A percentile compares a stretch with the other conserved stretches of the same genome.
Evolutionary conservation across 805 yeast species (phyloP).

Genomic region (Tetrapisispora namnaoensis): DNA sequence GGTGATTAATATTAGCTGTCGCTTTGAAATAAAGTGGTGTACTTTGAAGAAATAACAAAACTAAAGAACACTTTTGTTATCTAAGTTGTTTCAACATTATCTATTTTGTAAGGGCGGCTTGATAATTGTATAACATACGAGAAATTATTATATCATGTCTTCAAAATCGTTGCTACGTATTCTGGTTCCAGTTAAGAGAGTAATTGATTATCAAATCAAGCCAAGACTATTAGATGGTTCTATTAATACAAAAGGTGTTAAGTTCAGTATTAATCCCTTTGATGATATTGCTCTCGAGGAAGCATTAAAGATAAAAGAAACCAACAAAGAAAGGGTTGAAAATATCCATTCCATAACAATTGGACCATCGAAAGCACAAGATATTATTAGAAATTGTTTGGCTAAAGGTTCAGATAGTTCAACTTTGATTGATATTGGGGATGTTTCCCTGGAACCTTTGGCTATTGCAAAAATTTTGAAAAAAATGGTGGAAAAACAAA

Average conservation of each 20-base stretch:
- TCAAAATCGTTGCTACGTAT: constrained; percentile 31
- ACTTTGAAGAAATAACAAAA: too few species aligned
- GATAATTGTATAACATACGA: too few species aligned
- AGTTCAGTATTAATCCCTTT: constrained; percentile 90
- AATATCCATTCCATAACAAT: constrained; percentile 83
- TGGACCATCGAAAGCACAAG: constrained; percentile 82
- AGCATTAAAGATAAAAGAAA: constrained; percentile 68
- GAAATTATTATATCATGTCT: neutral
- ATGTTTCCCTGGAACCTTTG: constrained; percentile 58
- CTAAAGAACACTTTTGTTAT: too few species aligned
- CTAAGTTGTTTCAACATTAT: too few species aligned
- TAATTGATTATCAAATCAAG: constrained; percentile 84
- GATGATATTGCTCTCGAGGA: constrained; percentile 98
- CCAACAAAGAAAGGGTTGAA: constrained; percentile 53
- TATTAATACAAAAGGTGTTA: constrained; percentile 75
- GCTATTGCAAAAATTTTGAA: constrained; percentile 78
- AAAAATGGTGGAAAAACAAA: constrained; percentile 58
- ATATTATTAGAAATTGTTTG: constrained; percentile 75
- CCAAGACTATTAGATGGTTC: constrained; percentile 82
- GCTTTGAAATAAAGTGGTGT: too few species aligned
- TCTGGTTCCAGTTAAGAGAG: constrained; percentile 90
- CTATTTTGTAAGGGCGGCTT: too few species aligned
- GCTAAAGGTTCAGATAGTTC: constrained; percentile 93
- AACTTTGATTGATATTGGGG: constrained; percentile 56
- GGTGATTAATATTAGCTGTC: too few species aligned